phyloP scores from a whole-genome alignment of 495 filamentous ascomycete genomes.

The Penicillium daleae region DNA sequence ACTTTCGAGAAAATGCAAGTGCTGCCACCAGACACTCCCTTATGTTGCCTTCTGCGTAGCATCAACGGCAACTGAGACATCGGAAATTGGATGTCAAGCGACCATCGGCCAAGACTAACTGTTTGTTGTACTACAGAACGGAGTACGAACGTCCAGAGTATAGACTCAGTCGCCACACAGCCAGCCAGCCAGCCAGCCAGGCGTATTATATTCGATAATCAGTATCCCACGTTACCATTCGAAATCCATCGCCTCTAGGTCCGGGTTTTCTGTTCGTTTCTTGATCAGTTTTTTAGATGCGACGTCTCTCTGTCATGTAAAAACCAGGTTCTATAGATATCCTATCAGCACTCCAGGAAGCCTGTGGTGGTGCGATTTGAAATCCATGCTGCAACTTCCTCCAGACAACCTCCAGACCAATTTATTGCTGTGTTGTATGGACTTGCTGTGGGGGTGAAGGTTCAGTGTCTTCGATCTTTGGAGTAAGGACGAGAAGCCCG shows the following conservation, averaged over 20 bases:
- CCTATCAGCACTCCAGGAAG: background rate
- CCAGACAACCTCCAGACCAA: background rate
- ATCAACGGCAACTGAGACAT: background rate
- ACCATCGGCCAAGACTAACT: background rate
- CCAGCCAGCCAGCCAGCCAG: too few species aligned
- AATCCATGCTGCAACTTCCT: background rate
- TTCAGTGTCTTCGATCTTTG: background rate
- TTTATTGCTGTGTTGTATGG: background rate
- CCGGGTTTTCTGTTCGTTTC: background rate
- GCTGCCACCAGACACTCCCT: background rate
- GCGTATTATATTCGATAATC: background rate
- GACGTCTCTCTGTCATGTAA: too few species aligned
- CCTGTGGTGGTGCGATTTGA: background rate
- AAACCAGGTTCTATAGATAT: background rate
- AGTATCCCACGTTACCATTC: constrained; percentile 5
- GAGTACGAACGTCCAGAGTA: too few species aligned
- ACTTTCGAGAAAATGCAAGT: background rate
- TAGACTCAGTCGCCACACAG: background rate
- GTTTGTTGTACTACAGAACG: background rate
- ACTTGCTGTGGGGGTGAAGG: background rate
- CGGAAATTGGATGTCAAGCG: background rate
- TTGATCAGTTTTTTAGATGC: background rate
- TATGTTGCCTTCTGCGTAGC: background rate
- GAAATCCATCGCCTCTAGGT: background rate
- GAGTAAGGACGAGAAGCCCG: background rate